Base-by-base conservation (phyloP, 2,329 filamentous ascomycete genomes). In the Ascochyta fabae region DNA sequence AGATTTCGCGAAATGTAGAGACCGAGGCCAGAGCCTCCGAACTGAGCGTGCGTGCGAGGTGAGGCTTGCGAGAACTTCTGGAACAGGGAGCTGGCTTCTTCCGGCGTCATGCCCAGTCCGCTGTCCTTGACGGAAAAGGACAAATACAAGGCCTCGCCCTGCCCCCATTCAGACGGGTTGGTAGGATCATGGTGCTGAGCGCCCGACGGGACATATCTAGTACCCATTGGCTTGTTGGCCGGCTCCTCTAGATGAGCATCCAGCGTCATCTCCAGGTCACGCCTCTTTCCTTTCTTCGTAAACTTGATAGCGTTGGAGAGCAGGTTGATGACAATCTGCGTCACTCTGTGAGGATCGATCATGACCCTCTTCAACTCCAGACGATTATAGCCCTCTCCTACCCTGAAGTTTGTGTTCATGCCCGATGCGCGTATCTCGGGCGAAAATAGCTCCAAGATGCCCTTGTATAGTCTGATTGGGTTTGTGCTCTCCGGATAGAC, bases 321-420 rank as follows among this genome's bases (percentile, higher is more conserved):
- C 6, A 73, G 57, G 34, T 73, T 73, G 23, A 73, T 67, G 1
- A 72, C 56, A 5, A 73, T 56, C 40, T 70, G 59, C n/a, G 61
- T 33, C 10, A 67, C 51, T 6, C 64, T 53, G 15, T 50, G 52
- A 2, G 60, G 61, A 47, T 60, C 60, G 23, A 91, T 78, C 60
- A 83, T 88, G 29, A 92, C 84, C 78, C 85, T 77, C 0, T 75
- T 75, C 0, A 86, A 77, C 1, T 81, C 76, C 4, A 57, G n/a
- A 15, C 29, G 24, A 15, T 77, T 76, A 65, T 86, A 88, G n/a
- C 47, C 47, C 19, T 61, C 60, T 3, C 12, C 62, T 23, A 8
- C 48, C 3, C 81, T 76, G 63, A 89, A 86, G 23, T 81, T 80
- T 53, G 92, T 80, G 43, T 84, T 77, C 52, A 92, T 90, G 48